These are phyloP conservation scores for Ganoderma meredithae DNA, from an alignment of 1,284 basidiomycete genomes.

Conservation along the genomic window DNA sequence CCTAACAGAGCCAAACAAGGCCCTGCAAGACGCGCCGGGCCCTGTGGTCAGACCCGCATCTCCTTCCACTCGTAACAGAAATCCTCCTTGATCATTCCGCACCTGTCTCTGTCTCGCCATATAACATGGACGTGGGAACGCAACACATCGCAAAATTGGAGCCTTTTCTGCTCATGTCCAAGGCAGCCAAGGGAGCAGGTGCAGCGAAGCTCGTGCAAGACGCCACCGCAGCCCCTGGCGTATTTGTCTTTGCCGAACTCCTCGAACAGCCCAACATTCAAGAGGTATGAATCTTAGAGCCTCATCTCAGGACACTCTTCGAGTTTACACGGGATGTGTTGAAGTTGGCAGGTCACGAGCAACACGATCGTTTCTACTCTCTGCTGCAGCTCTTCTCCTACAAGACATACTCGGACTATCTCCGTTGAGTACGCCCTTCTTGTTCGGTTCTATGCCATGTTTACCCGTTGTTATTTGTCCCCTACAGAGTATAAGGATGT, in stretches of 20 bases:
- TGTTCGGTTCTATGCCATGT: neutral
- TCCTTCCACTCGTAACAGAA: neutral
- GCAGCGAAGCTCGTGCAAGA: conserved; percentile 90
- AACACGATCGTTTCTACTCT: conserved; percentile 63
- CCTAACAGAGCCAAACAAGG: conserved; percentile 12
- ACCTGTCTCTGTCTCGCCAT: neutral
- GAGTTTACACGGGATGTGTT: neutral
- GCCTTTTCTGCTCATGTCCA: conserved; percentile 89
- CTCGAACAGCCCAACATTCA: conserved; percentile 84
- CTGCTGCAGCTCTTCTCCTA: conserved; percentile 90
- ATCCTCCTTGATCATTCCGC: neutral
- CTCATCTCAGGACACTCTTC: too few relatives aligned
- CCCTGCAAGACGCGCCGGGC: too few relatives aligned
- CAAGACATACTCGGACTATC: conserved; percentile 84
- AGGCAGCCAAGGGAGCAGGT: conserved; percentile 89
- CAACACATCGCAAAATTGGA: conserved; percentile 76
- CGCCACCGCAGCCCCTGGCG: conserved; percentile 86
- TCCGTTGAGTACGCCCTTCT: conserved; percentile 43
- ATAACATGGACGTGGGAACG: conserved; percentile 59
- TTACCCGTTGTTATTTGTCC: conserved; percentile 8
- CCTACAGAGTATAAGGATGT: conserved; percentile 65
- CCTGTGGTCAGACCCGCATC: neutral
- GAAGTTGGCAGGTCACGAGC: conserved; percentile 66
- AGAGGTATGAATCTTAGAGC: conserved; percentile 61
- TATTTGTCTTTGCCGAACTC: conserved; percentile 91